Evolutionary conservation across 2,329 filamentous ascomycete genomes (phyloP), one percentile per base, ranked within the genome.

Genomic region (Ophiosphaerella korrae): DNA sequence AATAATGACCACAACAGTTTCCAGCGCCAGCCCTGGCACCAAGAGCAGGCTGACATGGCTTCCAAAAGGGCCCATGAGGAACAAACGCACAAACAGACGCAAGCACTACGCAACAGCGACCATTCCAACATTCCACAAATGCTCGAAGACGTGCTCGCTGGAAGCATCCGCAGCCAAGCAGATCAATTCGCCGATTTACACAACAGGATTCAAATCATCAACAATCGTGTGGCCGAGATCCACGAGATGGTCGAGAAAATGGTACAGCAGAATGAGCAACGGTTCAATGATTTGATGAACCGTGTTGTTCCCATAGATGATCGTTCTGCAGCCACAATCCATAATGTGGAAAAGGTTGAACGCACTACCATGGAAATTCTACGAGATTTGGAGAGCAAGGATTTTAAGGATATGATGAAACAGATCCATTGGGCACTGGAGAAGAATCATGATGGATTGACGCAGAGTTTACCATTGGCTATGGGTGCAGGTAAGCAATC

Each of bases 111-210:
- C 48, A 53, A 58, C 52, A 70, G 59, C 52, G 67, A 57, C 53
- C 56, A 63, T 23, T 51, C 45, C 40, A 54, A 64, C 16, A 68
- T 71, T 43, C 67, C 70, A 21, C 66, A 74, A 62, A 53, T 72
- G 74, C 68, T 78, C 63, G 67, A 74, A 56, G 71, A 77, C 64
- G 63, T 74, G 36, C 73, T 78, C 2, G 75, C 78, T 34, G 74
- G 75, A 6, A 75, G 63, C 44, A 77, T 80, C 64, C 75, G 74
- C 31, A 74, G 71, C 21, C 72, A 76, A 23, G 66, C 78, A 57
- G 73, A 80, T 47, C 91, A 96, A 73, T 93, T 97, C 69, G 81
- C 82, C 31, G 92, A 97, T 70, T 81, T 97, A 12, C 88, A 96
- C 78, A 88, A 88, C 77, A 88, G 92, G 29, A 78, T 97, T 14